Evolutionary conservation across 352 stramenopile species (phyloP).

Genomic region (Globisporangium nunn): DNA sequence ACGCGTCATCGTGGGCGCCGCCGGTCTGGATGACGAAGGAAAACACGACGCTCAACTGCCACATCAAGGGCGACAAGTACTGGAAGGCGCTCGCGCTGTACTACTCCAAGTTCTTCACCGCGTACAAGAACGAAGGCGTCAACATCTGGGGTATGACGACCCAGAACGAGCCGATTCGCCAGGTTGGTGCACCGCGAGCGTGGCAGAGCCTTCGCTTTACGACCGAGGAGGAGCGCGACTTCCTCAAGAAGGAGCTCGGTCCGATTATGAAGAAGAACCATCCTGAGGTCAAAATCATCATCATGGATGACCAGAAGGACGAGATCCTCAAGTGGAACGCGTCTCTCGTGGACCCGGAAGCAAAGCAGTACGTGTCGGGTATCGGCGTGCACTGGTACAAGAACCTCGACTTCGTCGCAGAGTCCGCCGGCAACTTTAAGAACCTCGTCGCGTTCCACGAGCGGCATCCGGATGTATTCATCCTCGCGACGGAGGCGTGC

Average conservation of each 20-base stretch:
- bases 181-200: constrained; percentile 19
- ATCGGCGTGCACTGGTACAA: constrained; percentile 87
- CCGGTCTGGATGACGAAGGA: constrained; percentile 84
- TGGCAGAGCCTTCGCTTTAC: constrained; percentile 58
- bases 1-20: constrained; percentile 76
- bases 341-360: constrained; percentile 36
- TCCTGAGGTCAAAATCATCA: constrained; percentile 77
- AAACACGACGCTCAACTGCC: constrained; percentile 48
- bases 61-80: constrained; percentile 49
- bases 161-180: constrained; percentile 77
- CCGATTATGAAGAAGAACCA: constrained; percentile 55
- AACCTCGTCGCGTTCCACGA: constrained; percentile 42
- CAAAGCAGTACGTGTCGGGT: constrained; percentile 66
- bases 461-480: constrained; percentile 59
- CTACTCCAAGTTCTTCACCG: constrained; percentile 82
- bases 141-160: constrained; percentile 74
- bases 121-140: constrained; percentile 68
- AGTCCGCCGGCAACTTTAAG: constrained; percentile 37
- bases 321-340: constrained; percentile 32
- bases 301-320: constrained; percentile 80
- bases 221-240: constrained; percentile 35
- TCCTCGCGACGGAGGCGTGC: constrained; percentile 79
- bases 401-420: constrained; percentile 43
- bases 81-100: constrained; percentile 77
- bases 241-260: constrained; percentile 73